phyloP scores from a whole-genome alignment of 2,329 filamentous ascomycete species.

The Drechslerella dactyloides region DNA sequence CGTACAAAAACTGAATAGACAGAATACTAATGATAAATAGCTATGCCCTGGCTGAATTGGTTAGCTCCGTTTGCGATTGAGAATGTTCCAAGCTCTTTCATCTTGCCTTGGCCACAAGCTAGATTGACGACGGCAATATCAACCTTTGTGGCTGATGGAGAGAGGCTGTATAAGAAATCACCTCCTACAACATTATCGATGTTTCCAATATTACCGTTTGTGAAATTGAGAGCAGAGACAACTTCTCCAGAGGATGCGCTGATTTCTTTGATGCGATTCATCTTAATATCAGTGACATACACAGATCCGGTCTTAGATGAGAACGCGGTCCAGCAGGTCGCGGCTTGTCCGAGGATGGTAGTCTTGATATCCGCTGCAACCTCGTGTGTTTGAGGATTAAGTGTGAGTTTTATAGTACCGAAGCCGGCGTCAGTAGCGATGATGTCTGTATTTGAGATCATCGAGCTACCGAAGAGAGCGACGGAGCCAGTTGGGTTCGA shows the following conservation, averaged over 20 bases:
- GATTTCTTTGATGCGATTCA: constrained; percentile 66
- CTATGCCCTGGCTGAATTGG: constrained; percentile 27
- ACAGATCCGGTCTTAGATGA: constrained; percentile 62
- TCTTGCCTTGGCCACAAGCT: constrained; percentile 32
- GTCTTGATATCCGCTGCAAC: constrained; percentile 53
- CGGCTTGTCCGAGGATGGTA: constrained; percentile 62
- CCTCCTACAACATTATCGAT: constrained; percentile 66
- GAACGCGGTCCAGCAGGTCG: constrained; percentile 67
- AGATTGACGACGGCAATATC: constrained; percentile 36
- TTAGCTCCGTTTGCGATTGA: constrained; percentile 21
- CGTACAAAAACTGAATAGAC: not conserved
- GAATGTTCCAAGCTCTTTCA: constrained; percentile 42
- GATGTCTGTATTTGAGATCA: constrained; percentile 61
- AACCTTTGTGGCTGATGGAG: constrained; percentile 52
- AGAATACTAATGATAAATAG: constrained; percentile 19
- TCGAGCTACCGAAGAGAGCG: constrained; percentile 65
- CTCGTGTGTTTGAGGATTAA: constrained; percentile 59
- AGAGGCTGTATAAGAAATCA: constrained; percentile 66
- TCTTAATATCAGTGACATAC: constrained; percentile 66
- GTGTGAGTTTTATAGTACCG: constrained; percentile 63
- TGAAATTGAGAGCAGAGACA: constrained; percentile 60
- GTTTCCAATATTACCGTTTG: constrained; percentile 63
- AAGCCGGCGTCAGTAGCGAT: constrained; percentile 68
- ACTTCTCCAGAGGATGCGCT: constrained; percentile 62
- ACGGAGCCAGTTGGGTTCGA: constrained; percentile 61